phyloP scores from a whole-genome alignment of 2,329 filamentous ascomycete genomes.

The Exserohilum turcica region DNA sequence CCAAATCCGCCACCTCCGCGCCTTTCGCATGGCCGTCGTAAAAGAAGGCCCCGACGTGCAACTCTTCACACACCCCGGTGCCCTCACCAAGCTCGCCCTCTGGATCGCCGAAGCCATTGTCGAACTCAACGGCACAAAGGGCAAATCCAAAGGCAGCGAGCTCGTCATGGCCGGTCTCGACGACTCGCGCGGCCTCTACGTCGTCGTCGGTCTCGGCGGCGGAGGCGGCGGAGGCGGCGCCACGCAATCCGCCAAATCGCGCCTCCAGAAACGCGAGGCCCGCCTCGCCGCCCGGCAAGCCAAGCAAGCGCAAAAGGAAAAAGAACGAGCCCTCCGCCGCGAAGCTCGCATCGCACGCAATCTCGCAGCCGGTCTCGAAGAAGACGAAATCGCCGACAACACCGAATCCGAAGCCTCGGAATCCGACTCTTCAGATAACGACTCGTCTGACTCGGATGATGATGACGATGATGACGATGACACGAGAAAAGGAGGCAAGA shows the following conservation, averaged over 20 bases:
- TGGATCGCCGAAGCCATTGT: slow-evolving; percentile 93
- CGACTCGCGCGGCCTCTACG: slow-evolving; percentile 83
- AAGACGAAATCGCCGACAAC: slow-evolving; percentile 59
- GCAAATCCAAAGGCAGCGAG: slow-evolving; percentile 73
- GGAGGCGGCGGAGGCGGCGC: slow-evolving; percentile 86
- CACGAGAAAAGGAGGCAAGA: slow-evolving; percentile 73
- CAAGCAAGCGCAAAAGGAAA: slow-evolving; percentile 59
- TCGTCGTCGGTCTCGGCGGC: slow-evolving; percentile 90
- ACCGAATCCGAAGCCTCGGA: slow-evolving; percentile 60
- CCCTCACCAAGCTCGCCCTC: slow-evolving; percentile 87
- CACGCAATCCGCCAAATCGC: slow-evolving; percentile 61
- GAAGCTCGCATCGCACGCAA: slow-evolving; percentile 48
- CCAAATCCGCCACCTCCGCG: slow-evolving; percentile 87
- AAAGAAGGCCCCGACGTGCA: slow-evolving; percentile 90
- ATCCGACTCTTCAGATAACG: slow-evolving; percentile 62
- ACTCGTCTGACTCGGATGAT: slow-evolving; percentile 25
- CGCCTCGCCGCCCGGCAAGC: slow-evolving; percentile 62
- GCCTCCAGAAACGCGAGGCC: slow-evolving; percentile 70
- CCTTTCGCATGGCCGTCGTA: slow-evolving; percentile 94
- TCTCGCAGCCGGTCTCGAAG: slow-evolving; percentile 64
- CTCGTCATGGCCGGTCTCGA: slow-evolving; percentile 90
- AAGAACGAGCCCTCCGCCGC: slow-evolving; percentile 66
- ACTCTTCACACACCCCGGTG: slow-evolving; percentile 92
- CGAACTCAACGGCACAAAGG: slow-evolving; percentile 78
- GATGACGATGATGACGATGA: slow-evolving; percentile 61